These are phyloP conservation scores for Fusarium continuum DNA, from an alignment of 2,329 filamentous ascomycete genomes.

Conservation along the genomic window DNA sequence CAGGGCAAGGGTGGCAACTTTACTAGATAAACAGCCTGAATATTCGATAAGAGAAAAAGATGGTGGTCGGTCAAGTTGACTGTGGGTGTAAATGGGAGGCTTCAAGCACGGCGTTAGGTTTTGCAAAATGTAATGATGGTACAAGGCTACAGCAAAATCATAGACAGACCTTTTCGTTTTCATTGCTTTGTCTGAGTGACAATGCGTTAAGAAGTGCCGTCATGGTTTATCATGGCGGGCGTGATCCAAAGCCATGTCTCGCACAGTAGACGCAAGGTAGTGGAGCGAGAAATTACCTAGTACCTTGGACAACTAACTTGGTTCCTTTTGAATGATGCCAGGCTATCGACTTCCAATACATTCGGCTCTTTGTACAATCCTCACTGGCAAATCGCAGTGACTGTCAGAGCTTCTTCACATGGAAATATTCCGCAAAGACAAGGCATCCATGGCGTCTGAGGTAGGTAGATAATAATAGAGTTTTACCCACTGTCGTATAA, in stretches of 20 bases:
- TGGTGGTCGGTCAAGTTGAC: slow-evolving; percentile 24
- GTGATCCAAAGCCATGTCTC: not conserved
- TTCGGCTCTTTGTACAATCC: too few species aligned
- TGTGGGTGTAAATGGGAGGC: slow-evolving; percentile 35
- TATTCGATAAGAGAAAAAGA: slow-evolving; percentile 3
- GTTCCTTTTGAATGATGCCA: not conserved
- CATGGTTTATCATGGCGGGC: not conserved
- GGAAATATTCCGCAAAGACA: too few species aligned
- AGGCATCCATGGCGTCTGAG: too few species aligned
- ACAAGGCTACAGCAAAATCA: slow-evolving; percentile 31
- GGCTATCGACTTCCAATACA: not conserved
- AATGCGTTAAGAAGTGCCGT: not conserved
- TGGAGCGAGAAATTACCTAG: not conserved
- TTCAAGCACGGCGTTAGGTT: slow-evolving; percentile 46
- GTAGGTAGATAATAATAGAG: too few species aligned
- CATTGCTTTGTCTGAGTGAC: slow-evolving; percentile 3
- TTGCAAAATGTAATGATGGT: slow-evolving; percentile 43
- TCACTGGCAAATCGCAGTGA: too few species aligned
- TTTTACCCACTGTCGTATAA: too few species aligned
- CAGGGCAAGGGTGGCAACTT: slow-evolving; percentile 54
- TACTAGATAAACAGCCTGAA: slow-evolving; percentile 29
- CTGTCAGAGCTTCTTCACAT: too few species aligned
- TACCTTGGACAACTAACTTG: too few species aligned
- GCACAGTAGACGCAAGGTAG: not conserved
- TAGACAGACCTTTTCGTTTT: slow-evolving; percentile 25